Evolutionary conservation across 768 basidiomycete genomes (phyloP).

Genomic region (Termitomyces sp.): DNA sequence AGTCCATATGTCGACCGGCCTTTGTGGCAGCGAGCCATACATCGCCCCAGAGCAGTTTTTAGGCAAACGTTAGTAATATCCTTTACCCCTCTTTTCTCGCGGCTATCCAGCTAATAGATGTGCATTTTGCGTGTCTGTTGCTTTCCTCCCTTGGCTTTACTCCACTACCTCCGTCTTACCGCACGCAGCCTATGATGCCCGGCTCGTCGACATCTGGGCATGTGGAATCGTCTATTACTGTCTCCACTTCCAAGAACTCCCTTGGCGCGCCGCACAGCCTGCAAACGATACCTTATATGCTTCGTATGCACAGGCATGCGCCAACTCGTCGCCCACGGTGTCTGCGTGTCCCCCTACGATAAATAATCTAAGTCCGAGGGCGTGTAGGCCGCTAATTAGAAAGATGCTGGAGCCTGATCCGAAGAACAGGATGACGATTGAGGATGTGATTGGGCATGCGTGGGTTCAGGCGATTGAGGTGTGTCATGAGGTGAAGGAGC

Average conservation of each 20-base stretch:
- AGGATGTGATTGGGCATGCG: constrained; percentile 71
- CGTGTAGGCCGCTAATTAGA: constrained; percentile 78
- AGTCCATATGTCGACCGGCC: constrained; percentile 93
- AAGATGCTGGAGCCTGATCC: constrained; percentile 97
- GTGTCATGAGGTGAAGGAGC: constrained; percentile 61
- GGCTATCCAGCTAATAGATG: constrained; percentile 32
- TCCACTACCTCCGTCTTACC: background rate
- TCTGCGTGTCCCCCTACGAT: constrained; percentile 65
- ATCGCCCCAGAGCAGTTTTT: constrained; percentile 98
- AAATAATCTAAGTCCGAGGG: constrained; percentile 83
- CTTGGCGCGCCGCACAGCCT: constrained; percentile 92
- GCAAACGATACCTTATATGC: constrained; percentile 73
- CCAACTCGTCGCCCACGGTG: constrained; percentile 39
- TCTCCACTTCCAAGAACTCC: constrained; percentile 95
- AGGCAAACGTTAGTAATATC: constrained; percentile 82
- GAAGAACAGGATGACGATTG: constrained; percentile 67
- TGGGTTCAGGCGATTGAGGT: constrained; percentile 86
- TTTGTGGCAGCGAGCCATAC: constrained; percentile 98
- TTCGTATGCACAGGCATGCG: constrained; percentile 63
- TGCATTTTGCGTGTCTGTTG: constrained; percentile 18
- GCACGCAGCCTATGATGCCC: constrained; percentile 86
- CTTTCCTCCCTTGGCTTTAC: background rate
- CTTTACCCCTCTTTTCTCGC: constrained; percentile 22
- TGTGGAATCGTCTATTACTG: constrained; percentile 98
- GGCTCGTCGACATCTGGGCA: constrained; percentile 97